Conservation (phyloP, 257 asterid species). For the Gentiana macrophylla region DNA sequence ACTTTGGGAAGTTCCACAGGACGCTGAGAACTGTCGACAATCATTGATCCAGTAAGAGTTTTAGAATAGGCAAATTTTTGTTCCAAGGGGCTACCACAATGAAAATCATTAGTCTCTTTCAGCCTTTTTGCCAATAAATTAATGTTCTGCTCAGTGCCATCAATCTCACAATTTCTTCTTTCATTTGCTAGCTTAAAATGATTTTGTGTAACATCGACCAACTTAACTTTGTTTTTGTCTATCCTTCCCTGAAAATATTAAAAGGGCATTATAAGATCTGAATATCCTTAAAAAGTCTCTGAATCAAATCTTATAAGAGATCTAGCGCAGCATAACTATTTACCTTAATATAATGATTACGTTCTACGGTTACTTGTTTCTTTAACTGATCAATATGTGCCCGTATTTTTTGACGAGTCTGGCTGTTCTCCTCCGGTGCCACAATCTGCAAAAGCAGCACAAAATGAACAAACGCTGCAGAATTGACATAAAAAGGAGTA, state of each 20-base stretch:
- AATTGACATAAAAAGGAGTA: no score
- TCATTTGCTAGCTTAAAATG: conserved; percentile 39
- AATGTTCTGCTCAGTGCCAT: conserved; percentile 32
- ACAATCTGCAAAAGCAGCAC: conserved; percentile 27
- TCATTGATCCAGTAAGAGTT: conserved; percentile 61
- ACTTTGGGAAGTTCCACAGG: conserved; percentile 61
- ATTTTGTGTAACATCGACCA: conserved; percentile 34
- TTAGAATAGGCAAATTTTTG: conserved; percentile 22
- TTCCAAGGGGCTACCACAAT: conserved; percentile 38
- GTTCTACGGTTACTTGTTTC: conserved; percentile 40
- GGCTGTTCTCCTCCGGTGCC: conserved; percentile 25
- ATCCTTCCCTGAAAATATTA: conserved; percentile 42
- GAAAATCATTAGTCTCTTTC: conserved; percentile 64
- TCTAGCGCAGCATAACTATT: conserved; percentile 7
- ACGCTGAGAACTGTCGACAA: conserved; percentile 62
- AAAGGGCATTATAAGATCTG: not conserved
- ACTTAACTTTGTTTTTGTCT: conserved; percentile 48
- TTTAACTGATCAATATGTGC: conserved; percentile 42
- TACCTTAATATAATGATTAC: conserved; percentile 50
- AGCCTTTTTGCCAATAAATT: conserved; percentile 71
- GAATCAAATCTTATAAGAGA: conserved; percentile 9
- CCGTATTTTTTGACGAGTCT: conserved; percentile 29
- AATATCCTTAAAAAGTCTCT: not conserved
- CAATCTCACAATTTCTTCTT: conserved; percentile 37
- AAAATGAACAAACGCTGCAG: conserved; percentile 4